Base-by-base conservation (phyloP, 495 filamentous ascomycete species). In the Hypoxylon fuscum region DNA sequence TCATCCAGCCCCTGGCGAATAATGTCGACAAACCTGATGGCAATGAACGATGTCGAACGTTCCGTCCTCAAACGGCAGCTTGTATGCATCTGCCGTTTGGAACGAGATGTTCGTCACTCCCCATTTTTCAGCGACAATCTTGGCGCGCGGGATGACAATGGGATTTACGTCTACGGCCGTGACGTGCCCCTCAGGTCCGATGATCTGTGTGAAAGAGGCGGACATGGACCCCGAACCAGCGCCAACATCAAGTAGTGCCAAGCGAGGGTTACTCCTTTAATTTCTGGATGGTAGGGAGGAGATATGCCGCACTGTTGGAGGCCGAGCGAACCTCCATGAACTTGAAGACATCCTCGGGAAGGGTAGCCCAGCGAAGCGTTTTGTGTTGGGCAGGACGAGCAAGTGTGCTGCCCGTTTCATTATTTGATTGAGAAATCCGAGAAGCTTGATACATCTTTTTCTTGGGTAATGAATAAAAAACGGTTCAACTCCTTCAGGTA, bases 1-100 rank as follows among this genome's bases (percentile, higher is more conserved):
- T 72, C 71, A 79, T 76, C 59, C 78, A 76, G 45, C 58, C 63
- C 46, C 75, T 59, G 20, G 72, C 72, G 44, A 68, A 62, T 34
- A 66, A 63, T 78, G 76, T 52, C 55, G 48, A 49, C 77, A 66
- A 58, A 77, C 68, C 69, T 76, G 72, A 57, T 73, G 70, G 46
- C 68, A 73, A 47, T 68, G 74, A 1, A 83, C 78, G 1, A 84
- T 61, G 55, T 86, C 83, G 58, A 86, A 86, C 0, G 70, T 72
- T 1, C 67, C 72, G 58, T 83, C 79, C 21, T 55, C 49, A 44
- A 74, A 83, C 2, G 69, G 38, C 1, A 83, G 66, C 3, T 55
- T 64, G 42, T 79, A 70, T 38, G 81, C 76, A 66, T 84, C 77
- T 2, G 77, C 77, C 15, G 63, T 80, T 22, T 75, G 70, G 59